These are phyloP conservation scores for Yarrowia sp. DNA, from an alignment of 805 yeast genomes.

Conservation along the genomic window DNA sequence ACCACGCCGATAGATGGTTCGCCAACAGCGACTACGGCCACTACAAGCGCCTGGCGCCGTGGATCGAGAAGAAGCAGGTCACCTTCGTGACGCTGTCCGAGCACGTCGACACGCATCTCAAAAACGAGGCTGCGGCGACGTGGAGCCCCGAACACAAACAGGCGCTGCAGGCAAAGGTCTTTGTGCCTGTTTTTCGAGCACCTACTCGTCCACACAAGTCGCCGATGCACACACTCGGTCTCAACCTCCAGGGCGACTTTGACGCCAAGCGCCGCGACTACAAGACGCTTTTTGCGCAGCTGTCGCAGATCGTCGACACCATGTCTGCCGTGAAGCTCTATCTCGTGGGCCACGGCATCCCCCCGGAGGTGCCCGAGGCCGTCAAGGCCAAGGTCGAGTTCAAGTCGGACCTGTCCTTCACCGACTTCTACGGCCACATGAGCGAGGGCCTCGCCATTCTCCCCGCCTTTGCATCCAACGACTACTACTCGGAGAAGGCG, in stretches of 20 bases:
- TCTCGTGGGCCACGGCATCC: slow-evolving; percentile 13
- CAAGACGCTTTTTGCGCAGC: background rate
- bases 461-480: slow-evolving; percentile 20
- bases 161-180: background rate
- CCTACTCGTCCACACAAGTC: slow-evolving; percentile 23
- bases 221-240: slow-evolving; percentile 4
- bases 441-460: slow-evolving; percentile 6
- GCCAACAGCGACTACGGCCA: slow-evolving; percentile 21
- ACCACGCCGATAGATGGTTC: slow-evolving; percentile 18
- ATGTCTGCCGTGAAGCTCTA: background rate
- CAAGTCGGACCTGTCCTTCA: slow-evolving; percentile 3
- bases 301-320: background rate
- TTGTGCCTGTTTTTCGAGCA: slow-evolving; percentile 5
- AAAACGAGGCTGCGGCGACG: background rate
- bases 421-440: slow-evolving; percentile 23
- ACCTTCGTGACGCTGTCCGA: slow-evolving; percentile 16
- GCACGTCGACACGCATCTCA: background rate
- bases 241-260: slow-evolving; percentile 19
- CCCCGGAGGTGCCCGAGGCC: slow-evolving; percentile 15
- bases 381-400: slow-evolving; percentile 4
- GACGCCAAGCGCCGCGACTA: slow-evolving; percentile 16
- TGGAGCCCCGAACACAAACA: background rate
- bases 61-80: slow-evolving; percentile 18
- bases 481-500: slow-evolving; percentile 9
- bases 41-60: slow-evolving; percentile 4